Base-by-base conservation (phyloP, 768 basidiomycete species). In the Hygrophorus russula region DNA sequence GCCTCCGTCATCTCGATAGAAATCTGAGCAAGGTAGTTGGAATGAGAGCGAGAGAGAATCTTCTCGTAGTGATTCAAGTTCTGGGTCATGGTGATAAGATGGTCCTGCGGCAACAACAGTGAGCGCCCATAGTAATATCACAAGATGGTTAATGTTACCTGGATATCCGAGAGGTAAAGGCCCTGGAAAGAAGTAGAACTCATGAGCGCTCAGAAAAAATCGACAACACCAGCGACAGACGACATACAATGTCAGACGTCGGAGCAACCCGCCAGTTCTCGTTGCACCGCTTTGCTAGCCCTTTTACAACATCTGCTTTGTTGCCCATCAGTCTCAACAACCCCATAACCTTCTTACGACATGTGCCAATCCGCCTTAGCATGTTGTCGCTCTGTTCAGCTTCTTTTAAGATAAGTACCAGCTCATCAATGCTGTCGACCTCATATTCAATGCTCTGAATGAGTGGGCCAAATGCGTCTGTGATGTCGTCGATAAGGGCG, bases 1-100 rank as follows among this genome's bases (percentile, higher is more conserved):
- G 96, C 96, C 55, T 97, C 93, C 29, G 91, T 94, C 94, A 98
- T 99, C 68, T 98, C 96, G 63, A 99, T 98, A 34, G 92, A 96
- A 53, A 99, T 99, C 56, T 98, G 96, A 1, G 96, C 96, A 40
- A 99, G 82, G 65, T 99, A 99, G 59, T 99, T 99, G 30, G 93
- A 97, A 63, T 99, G 96, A 32, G 94, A 97, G 32, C 96, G 82
- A 3, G 94, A 98, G 7, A 99, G 72, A 56, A 99, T 98, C 71
- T 98, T 99, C 60, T 99, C 96, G 69, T 98, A 99, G 64, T 98
- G 96, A 59, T 98, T 99, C 71, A 99, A 59, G 59, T 94, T 98
- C 64, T 99, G 96, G 2, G 96, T 99, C 92, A 98, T 98, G 15
- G 96, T 99, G 63, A 98, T 98, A 61, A 99, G 64, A 66, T 99